Percentiles rank a stretch among this genome's conserved stretches.
phyloP scores from a whole-genome alignment of 1,139 yeast species.

The Saccharomyces pastorianus region DNA sequence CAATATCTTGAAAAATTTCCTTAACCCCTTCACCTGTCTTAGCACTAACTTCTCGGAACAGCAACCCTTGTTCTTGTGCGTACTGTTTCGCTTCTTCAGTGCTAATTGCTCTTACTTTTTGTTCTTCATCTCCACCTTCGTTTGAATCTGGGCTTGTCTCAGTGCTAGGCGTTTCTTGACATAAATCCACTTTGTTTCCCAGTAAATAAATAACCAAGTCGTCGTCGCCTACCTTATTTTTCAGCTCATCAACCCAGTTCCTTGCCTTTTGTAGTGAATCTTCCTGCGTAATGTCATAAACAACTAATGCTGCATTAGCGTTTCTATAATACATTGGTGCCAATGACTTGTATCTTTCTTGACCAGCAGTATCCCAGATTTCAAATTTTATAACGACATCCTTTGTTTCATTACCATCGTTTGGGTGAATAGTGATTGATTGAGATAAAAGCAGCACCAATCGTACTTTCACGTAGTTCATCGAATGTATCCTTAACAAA shows the following conservation, averaged over 20 bases:
- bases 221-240: slow-evolving; percentile 69
- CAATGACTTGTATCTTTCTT: slow-evolving; percentile 70
- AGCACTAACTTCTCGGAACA: slow-evolving; percentile 91
- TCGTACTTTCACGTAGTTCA: slow-evolving; percentile 88
- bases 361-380: slow-evolving; percentile 89
- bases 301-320: slow-evolving; percentile 78
- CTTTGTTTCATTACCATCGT: slow-evolving; percentile 10
- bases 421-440: slow-evolving; percentile 47
- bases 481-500: slow-evolving; percentile 93
- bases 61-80: slow-evolving; percentile 65
- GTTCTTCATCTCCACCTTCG: slow-evolving; percentile 28
- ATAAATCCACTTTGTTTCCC: slow-evolving; percentile 73
- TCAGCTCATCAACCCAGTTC: slow-evolving; percentile 92
- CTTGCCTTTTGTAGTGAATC: slow-evolving; percentile 82
- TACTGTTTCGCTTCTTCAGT: slow-evolving; percentile 47
- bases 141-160: background rate
- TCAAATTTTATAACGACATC: slow-evolving; percentile 61
- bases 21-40: slow-evolving; percentile 79
- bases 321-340: slow-evolving; percentile 85
- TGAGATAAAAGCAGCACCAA: slow-evolving; percentile 97
- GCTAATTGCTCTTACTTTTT: slow-evolving; percentile 44
- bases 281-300: slow-evolving; percentile 59
- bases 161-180: slow-evolving; percentile 7
- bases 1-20: slow-evolving; percentile 75
- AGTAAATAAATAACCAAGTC: slow-evolving; percentile 80